Conservation (phyloP, 1,139 yeast genomes). For the Yamadazyma trypodendri region DNA sequence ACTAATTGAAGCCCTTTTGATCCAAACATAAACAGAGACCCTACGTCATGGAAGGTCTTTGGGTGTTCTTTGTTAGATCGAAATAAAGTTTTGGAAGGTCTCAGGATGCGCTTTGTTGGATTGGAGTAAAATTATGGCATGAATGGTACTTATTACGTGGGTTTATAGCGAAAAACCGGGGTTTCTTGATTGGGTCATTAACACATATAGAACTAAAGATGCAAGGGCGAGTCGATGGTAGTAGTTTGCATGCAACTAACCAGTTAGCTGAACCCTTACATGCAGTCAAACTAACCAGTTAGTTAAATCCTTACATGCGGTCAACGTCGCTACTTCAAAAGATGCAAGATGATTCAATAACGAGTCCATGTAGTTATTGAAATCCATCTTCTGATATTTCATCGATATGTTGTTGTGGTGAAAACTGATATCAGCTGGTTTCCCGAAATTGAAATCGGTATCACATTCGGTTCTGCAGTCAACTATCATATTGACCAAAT, state of each 20-base stretch:
- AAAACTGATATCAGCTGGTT: conserved; percentile 5
- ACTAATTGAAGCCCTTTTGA: conserved; percentile 1
- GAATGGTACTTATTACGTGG: too few species aligned
- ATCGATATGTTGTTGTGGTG: neutral
- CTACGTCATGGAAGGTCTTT: neutral
- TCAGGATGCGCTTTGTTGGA: too few species aligned
- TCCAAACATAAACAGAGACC: conserved; percentile 2
- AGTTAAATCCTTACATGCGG: conserved; percentile 17
- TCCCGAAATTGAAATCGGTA: neutral
- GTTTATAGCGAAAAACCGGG: too few species aligned
- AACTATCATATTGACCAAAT: neutral
- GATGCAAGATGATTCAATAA: conserved; percentile 8
- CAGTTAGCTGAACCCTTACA: conserved; percentile 17
- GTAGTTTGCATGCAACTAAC: conserved; percentile 9
- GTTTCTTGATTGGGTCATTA: too few species aligned
- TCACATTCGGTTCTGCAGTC: too few species aligned
- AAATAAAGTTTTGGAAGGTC: too few species aligned
- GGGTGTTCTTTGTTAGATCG: too few species aligned
- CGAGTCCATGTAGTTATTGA: conserved; percentile 10
- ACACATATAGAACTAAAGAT: too few species aligned
- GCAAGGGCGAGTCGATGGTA: conserved; percentile 10
- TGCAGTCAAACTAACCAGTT: conserved; percentile 17
- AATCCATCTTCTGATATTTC: conserved; percentile 1
- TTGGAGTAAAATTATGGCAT: too few species aligned
- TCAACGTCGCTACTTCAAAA: conserved; percentile 7